Evolutionary conservation across 257 asterid species (phyloP).

Genomic region (Scutellaria minor): DNA sequence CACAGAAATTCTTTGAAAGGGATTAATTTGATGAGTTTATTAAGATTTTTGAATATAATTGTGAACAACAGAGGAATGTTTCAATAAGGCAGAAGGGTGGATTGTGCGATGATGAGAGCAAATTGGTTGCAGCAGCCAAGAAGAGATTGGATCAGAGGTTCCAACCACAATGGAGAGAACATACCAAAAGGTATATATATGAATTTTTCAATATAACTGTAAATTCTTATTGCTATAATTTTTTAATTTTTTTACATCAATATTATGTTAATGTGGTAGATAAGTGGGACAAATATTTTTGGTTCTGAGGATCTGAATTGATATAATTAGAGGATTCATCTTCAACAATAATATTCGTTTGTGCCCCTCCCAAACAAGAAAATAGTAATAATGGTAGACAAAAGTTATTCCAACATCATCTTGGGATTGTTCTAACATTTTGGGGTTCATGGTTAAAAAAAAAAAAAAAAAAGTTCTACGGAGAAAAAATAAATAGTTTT

Average conservation of each 20-base stretch:
- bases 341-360: neutral
- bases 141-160: constrained; percentile 17
- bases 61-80: constrained; percentile 36
- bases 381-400: neutral
- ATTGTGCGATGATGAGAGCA: constrained; percentile 28
- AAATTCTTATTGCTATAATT: neutral
- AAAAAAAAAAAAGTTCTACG: too few relatives aligned
- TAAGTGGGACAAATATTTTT: neutral
- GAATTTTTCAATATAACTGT: neutral
- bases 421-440: too few relatives aligned
- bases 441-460: too few relatives aligned
- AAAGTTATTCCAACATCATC: too few relatives aligned
- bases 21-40: neutral
- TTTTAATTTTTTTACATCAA: neutral
- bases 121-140: constrained; percentile 35
- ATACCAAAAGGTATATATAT: neutral
- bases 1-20: neutral
- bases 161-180: neutral
- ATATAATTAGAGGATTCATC: neutral
- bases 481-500: too few relatives aligned
- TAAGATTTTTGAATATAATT: neutral
- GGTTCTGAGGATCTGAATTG: neutral
- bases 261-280: neutral
- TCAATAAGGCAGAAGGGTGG: neutral
- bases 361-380: neutral